Base-by-base conservation (phyloP, 768 basidiomycete species). In the Lentinula boryana region DNA sequence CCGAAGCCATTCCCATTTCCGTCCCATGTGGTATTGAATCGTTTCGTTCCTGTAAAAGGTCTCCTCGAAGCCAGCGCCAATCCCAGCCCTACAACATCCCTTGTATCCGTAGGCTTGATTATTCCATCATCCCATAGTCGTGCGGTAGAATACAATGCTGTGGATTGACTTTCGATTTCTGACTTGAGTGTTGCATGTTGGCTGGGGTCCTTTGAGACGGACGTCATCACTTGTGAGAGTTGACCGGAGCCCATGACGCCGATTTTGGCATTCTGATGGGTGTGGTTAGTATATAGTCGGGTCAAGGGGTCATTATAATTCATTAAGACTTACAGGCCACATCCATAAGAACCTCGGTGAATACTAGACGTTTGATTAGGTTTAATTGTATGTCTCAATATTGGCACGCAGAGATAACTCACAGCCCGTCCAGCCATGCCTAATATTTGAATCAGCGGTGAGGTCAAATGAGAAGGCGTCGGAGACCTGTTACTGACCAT, bases 231-330 rank as follows among this genome's bases (percentile, higher is more conserved):
- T 67, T 92, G 88, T 9, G 92, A 93, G 27, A 98, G 82, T 69
- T 97, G 95, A 8, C 86, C 90, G 1, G 91, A 92, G 38, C 95
- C 95, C 95, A 98, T 98, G 40, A 98, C 95, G 15, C 89, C 91
- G 1, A 96, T 88, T 72, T 90, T 95, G 38, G 95, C 92, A 65
- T 95, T 95, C 87, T 93, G 63, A 23, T 43, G 62, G 7, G 15
- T 46, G 44, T 46, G 16, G 44, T 46, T 6, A 7, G 44, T n/a
- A 7, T 15, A 6, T 46, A 16, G 16, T 46, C 21, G 44, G 12
- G 21, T 16, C 44, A 6, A 38, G 13, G 6, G 36, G 27, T 27
- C 27, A 27, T 27, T 3, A 38, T 16, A 21, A n/a, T 46, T 46
- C 15, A 18, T 43, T 36, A 36, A 4, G 49, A 76, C 89, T 68